Conservation (phyloP, 2,329 filamentous ascomycete genomes). For the Aspergillus chevalieri region DNA sequence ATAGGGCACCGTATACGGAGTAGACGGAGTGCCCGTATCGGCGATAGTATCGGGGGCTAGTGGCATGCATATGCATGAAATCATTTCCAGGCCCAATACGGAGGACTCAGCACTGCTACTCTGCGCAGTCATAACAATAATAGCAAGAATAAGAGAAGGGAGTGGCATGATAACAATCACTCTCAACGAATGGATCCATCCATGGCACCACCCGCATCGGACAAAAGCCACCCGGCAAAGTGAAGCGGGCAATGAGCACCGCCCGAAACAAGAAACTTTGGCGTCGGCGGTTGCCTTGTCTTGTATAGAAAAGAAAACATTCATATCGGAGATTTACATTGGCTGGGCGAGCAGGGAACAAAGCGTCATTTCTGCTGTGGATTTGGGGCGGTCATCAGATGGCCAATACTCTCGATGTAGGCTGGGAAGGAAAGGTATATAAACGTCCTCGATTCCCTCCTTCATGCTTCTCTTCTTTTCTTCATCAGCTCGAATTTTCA, state of each 20-base stretch:
- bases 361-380: background rate
- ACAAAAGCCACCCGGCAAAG: too few species aligned
- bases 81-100: background rate
- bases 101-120: background rate
- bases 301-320: background rate
- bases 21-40: background rate
- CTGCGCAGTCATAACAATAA: background rate
- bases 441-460: constrained; percentile 5
- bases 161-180: too few species aligned
- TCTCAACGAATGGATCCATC: too few species aligned
- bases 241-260: too few species aligned
- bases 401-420: background rate
- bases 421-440: constrained; percentile 12
- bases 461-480: constrained; percentile 1
- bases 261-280: background rate
- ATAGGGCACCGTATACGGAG: background rate
- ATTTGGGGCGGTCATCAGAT: background rate
- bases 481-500: constrained; percentile 4
- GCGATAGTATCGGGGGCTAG: background rate
- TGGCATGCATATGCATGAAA: background rate
- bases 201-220: too few species aligned
- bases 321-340: too few species aligned
- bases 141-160: background rate
- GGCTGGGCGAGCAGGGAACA: background rate
- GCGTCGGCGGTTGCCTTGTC: background rate